Conservation (phyloP, 2,329 filamentous ascomycete species). For the Orbilia blumenaviensis region DNA sequence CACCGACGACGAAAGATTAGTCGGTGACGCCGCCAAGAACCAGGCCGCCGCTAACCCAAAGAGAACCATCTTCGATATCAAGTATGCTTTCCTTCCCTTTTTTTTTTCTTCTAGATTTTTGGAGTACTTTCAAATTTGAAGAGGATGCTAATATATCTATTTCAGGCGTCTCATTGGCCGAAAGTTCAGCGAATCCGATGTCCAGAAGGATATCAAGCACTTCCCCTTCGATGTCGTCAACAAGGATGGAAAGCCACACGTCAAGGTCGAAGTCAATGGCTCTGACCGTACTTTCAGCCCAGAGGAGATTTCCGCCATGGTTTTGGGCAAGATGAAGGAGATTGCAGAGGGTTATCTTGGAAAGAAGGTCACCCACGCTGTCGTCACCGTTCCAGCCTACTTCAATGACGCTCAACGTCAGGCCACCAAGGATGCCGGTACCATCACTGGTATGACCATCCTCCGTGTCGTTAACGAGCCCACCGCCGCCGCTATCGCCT, state of each 20-base stretch:
- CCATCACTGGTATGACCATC: conserved; percentile 91
- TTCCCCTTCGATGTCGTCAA: conserved; percentile 94
- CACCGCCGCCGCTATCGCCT: conserved; percentile 92
- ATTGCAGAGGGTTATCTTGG: conserved; percentile 80
- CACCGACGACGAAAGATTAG: conserved; percentile 94
- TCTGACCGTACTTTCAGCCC: conserved; percentile 77
- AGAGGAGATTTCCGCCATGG: conserved; percentile 82
- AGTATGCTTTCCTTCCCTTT: conserved; percentile 68
- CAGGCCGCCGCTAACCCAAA: conserved; percentile 82
- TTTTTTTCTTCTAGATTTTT: not conserved
- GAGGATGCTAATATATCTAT: conserved; percentile 57
- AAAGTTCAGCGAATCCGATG: conserved; percentile 83
- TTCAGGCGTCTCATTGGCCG: conserved; percentile 81
- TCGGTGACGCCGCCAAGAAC: conserved; percentile 98
- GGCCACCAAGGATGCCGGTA: conserved; percentile 93
- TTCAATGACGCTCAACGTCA: conserved; percentile 99
- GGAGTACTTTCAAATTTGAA: conserved; percentile 55
- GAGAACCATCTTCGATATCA: conserved; percentile 82
- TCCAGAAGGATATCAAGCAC: conserved; percentile 95
- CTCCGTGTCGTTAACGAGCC: conserved; percentile 97
- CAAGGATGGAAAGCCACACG: conserved; percentile 88
- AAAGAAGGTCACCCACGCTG: conserved; percentile 84
- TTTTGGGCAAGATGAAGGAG: conserved; percentile 85
- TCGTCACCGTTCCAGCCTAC: conserved; percentile 95
- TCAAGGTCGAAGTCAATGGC: conserved; percentile 76